Evolutionary conservation across 2,329 filamentous ascomycete species (phyloP).

Genomic region (Nannizzia gypsea): DNA sequence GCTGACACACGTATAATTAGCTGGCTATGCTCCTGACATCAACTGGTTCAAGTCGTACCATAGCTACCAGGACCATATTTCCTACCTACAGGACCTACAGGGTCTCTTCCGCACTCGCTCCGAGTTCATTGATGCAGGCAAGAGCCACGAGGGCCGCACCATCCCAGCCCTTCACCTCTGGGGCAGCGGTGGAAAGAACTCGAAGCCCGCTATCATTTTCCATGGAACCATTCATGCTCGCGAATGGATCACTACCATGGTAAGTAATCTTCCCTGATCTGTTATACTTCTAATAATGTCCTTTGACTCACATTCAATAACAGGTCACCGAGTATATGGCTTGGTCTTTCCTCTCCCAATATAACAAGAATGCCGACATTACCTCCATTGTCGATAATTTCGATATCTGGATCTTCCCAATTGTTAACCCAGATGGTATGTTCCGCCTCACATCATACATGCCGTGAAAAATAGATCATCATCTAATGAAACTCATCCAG

Average conservation of each 20-base stretch:
- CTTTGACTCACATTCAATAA: not conserved
- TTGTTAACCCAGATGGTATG: slow-evolving; percentile 51
- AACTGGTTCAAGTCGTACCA: slow-evolving; percentile 48
- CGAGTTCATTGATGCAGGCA: slow-evolving; percentile 40
- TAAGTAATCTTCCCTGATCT: slow-evolving; percentile 13
- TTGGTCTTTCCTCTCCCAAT: slow-evolving; percentile 40
- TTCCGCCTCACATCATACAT: not conserved
- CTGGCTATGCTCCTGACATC: slow-evolving; percentile 19
- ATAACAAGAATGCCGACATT: slow-evolving; percentile 27
- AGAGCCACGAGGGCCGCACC: slow-evolving; percentile 36
- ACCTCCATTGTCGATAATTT: slow-evolving; percentile 46
- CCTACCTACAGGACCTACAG: slow-evolving; percentile 39
- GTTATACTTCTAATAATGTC: not conserved
- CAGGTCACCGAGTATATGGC: slow-evolving; percentile 41
- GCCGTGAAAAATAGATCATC: too few species aligned
- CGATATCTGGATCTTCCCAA: slow-evolving; percentile 54
- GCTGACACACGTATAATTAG: not conserved
- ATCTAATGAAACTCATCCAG: slow-evolving; percentile 21
- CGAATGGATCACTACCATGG: slow-evolving; percentile 49
- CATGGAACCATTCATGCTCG: slow-evolving; percentile 50
- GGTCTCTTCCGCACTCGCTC: slow-evolving; percentile 37
- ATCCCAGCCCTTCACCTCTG: slow-evolving; percentile 43
- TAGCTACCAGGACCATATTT: slow-evolving; percentile 41
- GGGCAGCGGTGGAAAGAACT: slow-evolving; percentile 34
- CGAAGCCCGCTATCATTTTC: slow-evolving; percentile 43